Evolutionary conservation across 2,329 filamentous ascomycete species (phyloP).

Genomic region (Huntiella savannae): DNA sequence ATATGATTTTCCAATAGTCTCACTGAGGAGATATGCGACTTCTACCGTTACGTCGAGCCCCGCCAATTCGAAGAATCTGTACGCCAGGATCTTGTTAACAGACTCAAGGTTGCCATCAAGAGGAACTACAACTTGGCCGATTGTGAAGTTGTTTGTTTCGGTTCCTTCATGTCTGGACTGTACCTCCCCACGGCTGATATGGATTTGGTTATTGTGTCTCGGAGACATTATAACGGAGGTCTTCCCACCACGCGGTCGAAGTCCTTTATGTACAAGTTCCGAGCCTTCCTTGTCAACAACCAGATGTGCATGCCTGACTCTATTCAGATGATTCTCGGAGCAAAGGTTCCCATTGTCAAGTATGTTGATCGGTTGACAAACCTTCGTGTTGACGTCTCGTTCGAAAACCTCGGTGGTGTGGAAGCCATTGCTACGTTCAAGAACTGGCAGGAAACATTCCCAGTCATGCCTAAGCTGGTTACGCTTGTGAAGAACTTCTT

Average conservation of each 20-base stretch:
- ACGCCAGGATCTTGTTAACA: conserved; percentile 51
- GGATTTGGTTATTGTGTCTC: conserved; percentile 65
- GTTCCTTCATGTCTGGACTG: conserved; percentile 78
- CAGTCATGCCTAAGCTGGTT: conserved; percentile 71
- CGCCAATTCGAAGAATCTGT: conserved; percentile 57
- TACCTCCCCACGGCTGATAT: conserved; percentile 64
- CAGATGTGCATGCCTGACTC: conserved; percentile 37
- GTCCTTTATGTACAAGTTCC: conserved; percentile 42
- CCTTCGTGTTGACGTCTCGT: conserved; percentile 79
- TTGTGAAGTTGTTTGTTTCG: conserved; percentile 56
- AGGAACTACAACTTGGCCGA: conserved; percentile 33
- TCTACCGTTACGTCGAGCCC: conserved; percentile 70
- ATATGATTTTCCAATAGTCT: conserved; percentile 31
- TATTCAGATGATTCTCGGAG: conserved; percentile 50
- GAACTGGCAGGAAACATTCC: conserved; percentile 59
- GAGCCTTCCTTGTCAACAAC: conserved; percentile 34
- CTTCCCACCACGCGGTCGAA: conserved; percentile 29
- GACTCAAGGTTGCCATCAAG: conserved; percentile 42
- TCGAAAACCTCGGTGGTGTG: conserved; percentile 76
- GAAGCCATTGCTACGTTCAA: conserved; percentile 63
- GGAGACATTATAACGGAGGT: conserved; percentile 35
- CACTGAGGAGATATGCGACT: conserved; percentile 78
- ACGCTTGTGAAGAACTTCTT: conserved; percentile 85
- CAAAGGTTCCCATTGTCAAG: conserved; percentile 84
- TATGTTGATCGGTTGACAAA: conserved; percentile 62